A percentile compares a stretch with the other conserved stretches of the same genome.
These are phyloP conservation scores for Syzygium syzygioides DNA, from an alignment of 441 rosid genomes.

Conservation along the genomic window DNA sequence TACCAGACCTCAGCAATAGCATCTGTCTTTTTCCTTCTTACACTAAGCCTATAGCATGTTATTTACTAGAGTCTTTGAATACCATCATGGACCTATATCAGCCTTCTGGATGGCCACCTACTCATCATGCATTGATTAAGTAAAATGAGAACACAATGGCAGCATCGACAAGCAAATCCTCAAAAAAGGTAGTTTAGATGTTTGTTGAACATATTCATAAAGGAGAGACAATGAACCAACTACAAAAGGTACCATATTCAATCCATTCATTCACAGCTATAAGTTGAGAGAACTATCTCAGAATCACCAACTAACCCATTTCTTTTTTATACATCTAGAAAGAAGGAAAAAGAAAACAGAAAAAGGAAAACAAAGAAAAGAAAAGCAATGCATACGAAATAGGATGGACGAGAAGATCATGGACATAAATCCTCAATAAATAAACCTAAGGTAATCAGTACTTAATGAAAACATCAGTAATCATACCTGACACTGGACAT, in stretches of 20 bases:
- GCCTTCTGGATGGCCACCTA: not conserved
- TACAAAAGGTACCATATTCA: not conserved
- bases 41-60: not conserved
- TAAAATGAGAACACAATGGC: not conserved
- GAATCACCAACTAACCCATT: not conserved
- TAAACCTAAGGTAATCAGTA: not conserved
- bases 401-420: not conserved
- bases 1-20: not conserved
- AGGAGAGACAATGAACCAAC: not conserved
- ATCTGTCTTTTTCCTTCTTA: not conserved
- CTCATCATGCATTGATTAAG: not conserved
- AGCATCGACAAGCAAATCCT: not conserved
- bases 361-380: not conserved
- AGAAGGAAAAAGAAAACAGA: not conserved
- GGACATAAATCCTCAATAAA: not conserved
- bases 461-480: not conserved
- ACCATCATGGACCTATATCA: not conserved
- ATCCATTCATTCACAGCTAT: not conserved
- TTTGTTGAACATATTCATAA: not conserved
- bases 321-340: not conserved
- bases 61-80: not conserved
- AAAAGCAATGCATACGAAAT: not conserved
- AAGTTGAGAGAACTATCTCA: not conserved
- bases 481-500: conserved; percentile 91
- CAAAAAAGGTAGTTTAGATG: not conserved